Percentiles rank a stretch among this genome's conserved stretches.
Evolutionary conservation across 2,329 filamentous ascomycete genomes (phyloP).

Genomic region (Penicillium carneum): DNA sequence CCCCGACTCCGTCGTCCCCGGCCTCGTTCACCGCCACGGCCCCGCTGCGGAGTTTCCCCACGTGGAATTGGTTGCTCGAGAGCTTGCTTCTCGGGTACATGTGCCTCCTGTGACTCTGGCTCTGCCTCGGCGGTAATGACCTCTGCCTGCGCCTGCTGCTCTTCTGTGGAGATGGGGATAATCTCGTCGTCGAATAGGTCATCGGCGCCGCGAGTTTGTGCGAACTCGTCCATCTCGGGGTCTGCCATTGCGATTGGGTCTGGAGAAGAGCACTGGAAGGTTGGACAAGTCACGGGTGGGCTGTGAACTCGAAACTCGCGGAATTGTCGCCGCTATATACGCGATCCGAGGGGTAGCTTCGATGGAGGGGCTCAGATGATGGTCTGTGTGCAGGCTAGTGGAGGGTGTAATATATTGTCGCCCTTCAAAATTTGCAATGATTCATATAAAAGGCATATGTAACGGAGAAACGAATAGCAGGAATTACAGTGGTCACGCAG

Average conservation of each 20-base stretch:
- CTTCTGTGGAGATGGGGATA: constrained; percentile 51
- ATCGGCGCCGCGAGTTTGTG: constrained; percentile 59
- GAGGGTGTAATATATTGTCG: constrained; percentile 1
- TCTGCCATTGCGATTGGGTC: constrained; percentile 27
- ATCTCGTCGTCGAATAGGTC: constrained; percentile 61
- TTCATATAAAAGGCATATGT: not conserved
- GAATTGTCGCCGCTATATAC: constrained; percentile 24
- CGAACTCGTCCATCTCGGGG: constrained; percentile 55
- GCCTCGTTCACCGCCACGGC: constrained; percentile 43
- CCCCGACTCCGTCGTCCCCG: constrained; percentile 42
- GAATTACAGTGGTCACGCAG: not conserved
- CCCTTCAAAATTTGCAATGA: not conserved
- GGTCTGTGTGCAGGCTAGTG: constrained; percentile 33
- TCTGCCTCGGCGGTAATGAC: constrained; percentile 26
- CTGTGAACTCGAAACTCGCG: not conserved
- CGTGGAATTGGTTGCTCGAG: constrained; percentile 31
- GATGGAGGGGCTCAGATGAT: constrained; percentile 29
- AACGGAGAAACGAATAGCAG: not conserved
- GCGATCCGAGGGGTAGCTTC: constrained; percentile 33
- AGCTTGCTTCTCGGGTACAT: constrained; percentile 25
- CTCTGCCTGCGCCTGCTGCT: constrained; percentile 40
- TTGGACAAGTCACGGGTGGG: not conserved
- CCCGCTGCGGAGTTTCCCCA: constrained; percentile 38
- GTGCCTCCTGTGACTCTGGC: constrained; percentile 22
- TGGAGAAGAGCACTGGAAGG: not conserved